Percentiles rank a stretch among this genome's conserved stretches.
phyloP scores from a whole-genome alignment of 352 stramenopile genomes.

The Phytophthora palmivora region DNA sequence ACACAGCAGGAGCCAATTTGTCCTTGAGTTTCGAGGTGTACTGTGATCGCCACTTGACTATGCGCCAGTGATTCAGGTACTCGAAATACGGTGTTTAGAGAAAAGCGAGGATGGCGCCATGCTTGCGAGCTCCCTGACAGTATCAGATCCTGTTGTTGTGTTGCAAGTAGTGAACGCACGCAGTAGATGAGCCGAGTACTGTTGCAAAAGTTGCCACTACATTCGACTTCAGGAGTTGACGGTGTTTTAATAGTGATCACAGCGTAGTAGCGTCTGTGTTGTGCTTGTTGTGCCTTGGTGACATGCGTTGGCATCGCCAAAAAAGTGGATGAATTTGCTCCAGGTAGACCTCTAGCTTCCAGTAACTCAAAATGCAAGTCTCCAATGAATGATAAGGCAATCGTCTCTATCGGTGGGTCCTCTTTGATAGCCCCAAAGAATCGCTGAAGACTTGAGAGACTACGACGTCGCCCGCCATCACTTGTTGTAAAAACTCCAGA shows the following conservation, averaged over 20 bases:
- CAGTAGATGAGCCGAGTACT: constrained; percentile 44
- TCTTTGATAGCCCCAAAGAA: constrained; percentile 35
- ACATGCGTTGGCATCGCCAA: neutral
- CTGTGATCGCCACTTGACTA: constrained; percentile 50
- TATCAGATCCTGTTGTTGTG: constrained; percentile 58
- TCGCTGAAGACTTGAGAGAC: constrained; percentile 30
- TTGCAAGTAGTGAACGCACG: constrained; percentile 49
- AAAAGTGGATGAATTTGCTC: no score
- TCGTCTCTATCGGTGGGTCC: constrained; percentile 28
- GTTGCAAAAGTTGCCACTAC: neutral
- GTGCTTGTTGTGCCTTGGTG: neutral
- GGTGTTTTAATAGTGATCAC: constrained; percentile 40
- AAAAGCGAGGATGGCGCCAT: constrained; percentile 57
- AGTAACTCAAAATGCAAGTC: constrained; percentile 67
- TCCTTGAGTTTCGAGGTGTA: constrained; percentile 50
- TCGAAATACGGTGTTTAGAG: constrained; percentile 45
- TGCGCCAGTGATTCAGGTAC: constrained; percentile 51
- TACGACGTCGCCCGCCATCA: constrained; percentile 19
- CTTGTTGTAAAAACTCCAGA: constrained; percentile 58
- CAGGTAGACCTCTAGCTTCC: constrained; percentile 45
- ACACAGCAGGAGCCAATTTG: constrained; percentile 42
- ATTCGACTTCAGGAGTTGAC: constrained; percentile 19
- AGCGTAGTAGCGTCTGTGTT: constrained; percentile 26
- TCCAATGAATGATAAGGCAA: constrained; percentile 58
- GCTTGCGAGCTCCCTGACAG: constrained; percentile 51